Conservation (phyloP, 129 eudicot genomes). For the Pseudognaphalium luteoalbum region DNA sequence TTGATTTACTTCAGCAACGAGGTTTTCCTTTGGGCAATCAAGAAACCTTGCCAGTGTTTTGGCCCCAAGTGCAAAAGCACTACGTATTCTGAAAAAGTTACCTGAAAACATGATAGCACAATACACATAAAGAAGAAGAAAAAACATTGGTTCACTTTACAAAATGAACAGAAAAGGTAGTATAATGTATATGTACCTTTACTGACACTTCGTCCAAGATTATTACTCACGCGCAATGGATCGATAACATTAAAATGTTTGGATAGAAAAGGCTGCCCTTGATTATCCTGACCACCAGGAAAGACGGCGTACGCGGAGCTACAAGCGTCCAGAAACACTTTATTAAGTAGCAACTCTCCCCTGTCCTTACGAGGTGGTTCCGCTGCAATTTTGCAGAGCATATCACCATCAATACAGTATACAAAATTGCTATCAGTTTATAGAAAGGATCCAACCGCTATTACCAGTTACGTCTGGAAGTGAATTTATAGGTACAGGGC, state of each 20-base stretch:
- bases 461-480: slow-evolving; percentile 94
- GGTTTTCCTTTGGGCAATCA: slow-evolving; percentile 63
- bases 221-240: slow-evolving; percentile 87
- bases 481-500: slow-evolving; percentile 85
- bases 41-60: slow-evolving; percentile 68
- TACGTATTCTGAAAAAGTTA: slow-evolving; percentile 76
- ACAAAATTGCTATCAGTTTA: background rate
- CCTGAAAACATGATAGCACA: slow-evolving; percentile 41
- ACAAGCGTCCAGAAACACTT: slow-evolving; percentile 85
- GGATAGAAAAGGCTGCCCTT: slow-evolving; percentile 75
- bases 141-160: background rate
- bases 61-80: slow-evolving; percentile 79
- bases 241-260: slow-evolving; percentile 90
- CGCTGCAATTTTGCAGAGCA: slow-evolving; percentile 46
- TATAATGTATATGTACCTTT: slow-evolving; percentile 55
- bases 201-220: slow-evolving; percentile 97
- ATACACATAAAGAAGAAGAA: background rate
- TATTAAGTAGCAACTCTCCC: slow-evolving; percentile 78
- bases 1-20: slow-evolving; percentile 60
- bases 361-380: slow-evolving; percentile 92
- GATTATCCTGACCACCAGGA: slow-evolving; percentile 81
- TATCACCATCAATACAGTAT: slow-evolving; percentile 23
- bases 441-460: background rate
- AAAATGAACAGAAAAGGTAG: background rate
- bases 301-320: slow-evolving; percentile 80